Percentiles rank a stretch among this genome's conserved stretches.
Evolutionary conservation across 495 filamentous ascomycete genomes (phyloP).

Genomic region (Lophiostoma macrostomum): DNA sequence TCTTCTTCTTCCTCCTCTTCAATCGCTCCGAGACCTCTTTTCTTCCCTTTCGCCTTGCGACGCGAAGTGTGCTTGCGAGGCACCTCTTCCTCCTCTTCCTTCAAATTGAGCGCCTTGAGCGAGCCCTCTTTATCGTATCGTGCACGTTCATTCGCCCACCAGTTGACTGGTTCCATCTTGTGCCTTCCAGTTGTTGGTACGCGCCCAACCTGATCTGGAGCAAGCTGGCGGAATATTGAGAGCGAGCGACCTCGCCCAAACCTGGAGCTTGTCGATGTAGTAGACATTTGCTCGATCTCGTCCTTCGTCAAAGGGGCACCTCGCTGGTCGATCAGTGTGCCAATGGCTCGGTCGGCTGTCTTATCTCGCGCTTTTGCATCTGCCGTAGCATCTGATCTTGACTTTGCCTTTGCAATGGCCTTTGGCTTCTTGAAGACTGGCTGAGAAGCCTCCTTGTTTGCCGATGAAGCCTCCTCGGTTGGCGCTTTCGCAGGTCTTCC

Average conservation of each 20-base stretch:
- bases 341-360: slow-evolving; percentile 10
- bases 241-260: slow-evolving; percentile 56
- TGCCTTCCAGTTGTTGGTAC: slow-evolving; percentile 57
- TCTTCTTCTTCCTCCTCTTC: slow-evolving; percentile 50
- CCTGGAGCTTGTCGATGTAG: slow-evolving; percentile 40
- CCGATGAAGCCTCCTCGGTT: background rate
- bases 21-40: slow-evolving; percentile 34
- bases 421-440: slow-evolving; percentile 22
- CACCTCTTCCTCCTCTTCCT: slow-evolving; percentile 26
- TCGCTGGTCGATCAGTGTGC: slow-evolving; percentile 14
- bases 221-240: slow-evolving; percentile 68
- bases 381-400: slow-evolving; percentile 31
- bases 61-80: slow-evolving; percentile 1
- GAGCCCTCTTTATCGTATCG: slow-evolving; percentile 61
- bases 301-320: slow-evolving; percentile 17
- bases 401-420: slow-evolving; percentile 11
- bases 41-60: slow-evolving; percentile 24
- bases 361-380: slow-evolving; percentile 23
- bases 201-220: slow-evolving; percentile 49
- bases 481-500: slow-evolving; percentile 11
- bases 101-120: slow-evolving; percentile 71
- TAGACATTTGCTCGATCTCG: slow-evolving; percentile 18
- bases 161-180: slow-evolving; percentile 72
- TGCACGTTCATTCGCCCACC: slow-evolving; percentile 79
- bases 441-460: background rate